These are phyloP conservation scores for Coemansia linderi DNA, from an alignment of 371 early-diverging fungal genomes.

Conservation along the genomic window DNA sequence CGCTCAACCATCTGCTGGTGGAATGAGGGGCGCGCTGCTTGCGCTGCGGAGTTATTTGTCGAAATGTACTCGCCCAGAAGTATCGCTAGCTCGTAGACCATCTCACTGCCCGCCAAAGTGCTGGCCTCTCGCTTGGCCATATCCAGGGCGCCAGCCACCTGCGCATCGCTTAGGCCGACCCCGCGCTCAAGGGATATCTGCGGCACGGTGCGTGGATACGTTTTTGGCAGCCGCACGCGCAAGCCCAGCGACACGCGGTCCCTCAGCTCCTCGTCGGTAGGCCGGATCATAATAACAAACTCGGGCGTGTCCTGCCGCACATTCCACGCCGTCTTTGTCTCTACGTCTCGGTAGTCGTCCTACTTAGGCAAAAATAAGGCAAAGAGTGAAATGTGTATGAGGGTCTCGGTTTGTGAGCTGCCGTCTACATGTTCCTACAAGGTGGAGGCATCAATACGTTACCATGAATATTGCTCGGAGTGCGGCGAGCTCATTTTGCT, in stretches of 20 bases:
- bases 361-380: slow-evolving; percentile 58
- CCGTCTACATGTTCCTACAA: neutral
- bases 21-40: slow-evolving; percentile 44
- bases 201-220: slow-evolving; percentile 72
- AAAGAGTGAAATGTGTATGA: slow-evolving; percentile 9
- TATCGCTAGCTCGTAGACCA: slow-evolving; percentile 74
- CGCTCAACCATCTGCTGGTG: slow-evolving; percentile 58
- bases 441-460: neutral
- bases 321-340: slow-evolving; percentile 73
- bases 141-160: slow-evolving; percentile 56
- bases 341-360: slow-evolving; percentile 70
- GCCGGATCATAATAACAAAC: slow-evolving; percentile 65
- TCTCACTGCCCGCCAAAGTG: slow-evolving; percentile 66
- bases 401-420: too few species aligned
- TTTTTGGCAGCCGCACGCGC: slow-evolving; percentile 51
- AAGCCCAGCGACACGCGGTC: slow-evolving; percentile 28
- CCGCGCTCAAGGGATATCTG: slow-evolving; percentile 63
- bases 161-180: slow-evolving; percentile 60
- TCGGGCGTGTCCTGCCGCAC: slow-evolving; percentile 66
- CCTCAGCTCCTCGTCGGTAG: slow-evolving; percentile 58
- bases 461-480: slow-evolving; percentile 59
- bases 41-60: slow-evolving; percentile 59
- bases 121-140: slow-evolving; percentile 57
- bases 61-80: slow-evolving; percentile 67
- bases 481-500: slow-evolving; percentile 76